These are phyloP conservation scores for Dunaliella primolecta DNA, from an alignment of 139 green algal species.

Conservation along the genomic window DNA sequence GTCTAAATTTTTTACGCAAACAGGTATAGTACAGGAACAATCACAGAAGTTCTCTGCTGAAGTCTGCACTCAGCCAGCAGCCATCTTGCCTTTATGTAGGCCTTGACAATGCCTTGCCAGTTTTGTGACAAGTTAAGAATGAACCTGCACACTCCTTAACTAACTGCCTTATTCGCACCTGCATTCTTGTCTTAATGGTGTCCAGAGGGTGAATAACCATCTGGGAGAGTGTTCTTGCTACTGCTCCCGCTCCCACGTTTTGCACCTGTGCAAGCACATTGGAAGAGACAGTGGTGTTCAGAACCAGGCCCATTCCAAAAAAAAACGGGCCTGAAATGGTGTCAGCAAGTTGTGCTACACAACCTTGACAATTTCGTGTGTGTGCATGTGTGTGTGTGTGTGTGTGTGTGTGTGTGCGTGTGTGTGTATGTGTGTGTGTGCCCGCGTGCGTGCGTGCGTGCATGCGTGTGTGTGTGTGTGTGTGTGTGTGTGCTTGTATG, in stretches of 20 bases:
- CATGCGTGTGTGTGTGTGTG: neutral
- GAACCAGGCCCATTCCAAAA: neutral
- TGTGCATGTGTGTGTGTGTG: neutral
- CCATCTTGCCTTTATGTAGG: too few relatives aligned
- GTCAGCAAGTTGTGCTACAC: neutral
- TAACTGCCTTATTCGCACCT: too few relatives aligned
- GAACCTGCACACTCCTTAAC: too few relatives aligned
- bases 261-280: too few relatives aligned
- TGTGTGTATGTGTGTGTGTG: neutral
- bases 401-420: neutral
- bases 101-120: too few relatives aligned
- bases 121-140: too few relatives aligned
- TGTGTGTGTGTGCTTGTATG: neutral
- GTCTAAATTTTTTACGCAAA: too few relatives aligned
- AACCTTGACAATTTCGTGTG: neutral
- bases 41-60: too few relatives aligned
- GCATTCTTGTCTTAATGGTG: slow-evolving; percentile 57
- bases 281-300: neutral
- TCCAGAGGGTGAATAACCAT: slow-evolving; percentile 45
- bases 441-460: too few relatives aligned
- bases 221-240: slow-evolving; percentile 31
- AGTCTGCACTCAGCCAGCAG: too few relatives aligned
- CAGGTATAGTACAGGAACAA: too few relatives aligned
- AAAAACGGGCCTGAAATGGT: neutral
- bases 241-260: slow-evolving; percentile 18